Conservation (phyloP, 2,329 filamentous ascomycete species). For the Calonectria crousiana region DNA sequence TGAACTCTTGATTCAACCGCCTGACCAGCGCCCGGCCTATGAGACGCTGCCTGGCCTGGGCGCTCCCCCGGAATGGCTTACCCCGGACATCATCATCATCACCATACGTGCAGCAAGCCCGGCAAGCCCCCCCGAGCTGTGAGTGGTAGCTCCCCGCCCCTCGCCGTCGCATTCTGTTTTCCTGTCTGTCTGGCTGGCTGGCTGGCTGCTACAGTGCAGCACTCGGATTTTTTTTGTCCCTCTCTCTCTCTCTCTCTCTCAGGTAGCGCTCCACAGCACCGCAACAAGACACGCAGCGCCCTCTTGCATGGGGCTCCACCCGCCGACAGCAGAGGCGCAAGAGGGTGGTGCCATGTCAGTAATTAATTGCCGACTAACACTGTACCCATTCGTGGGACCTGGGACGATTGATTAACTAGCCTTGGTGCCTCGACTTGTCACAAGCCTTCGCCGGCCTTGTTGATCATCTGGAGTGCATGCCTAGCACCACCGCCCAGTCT, state of each 20-base stretch:
- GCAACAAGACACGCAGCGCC: not conserved
- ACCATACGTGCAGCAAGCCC: conserved; percentile 23
- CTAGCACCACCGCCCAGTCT: not conserved
- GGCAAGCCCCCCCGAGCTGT: not conserved
- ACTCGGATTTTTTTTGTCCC: not conserved
- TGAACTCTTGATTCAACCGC: conserved; percentile 45
- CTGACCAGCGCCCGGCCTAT: conserved; percentile 41
- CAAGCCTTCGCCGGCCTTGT: not conserved
- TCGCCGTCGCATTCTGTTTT: not conserved
- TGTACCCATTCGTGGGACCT: not conserved
- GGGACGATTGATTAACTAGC: not conserved
- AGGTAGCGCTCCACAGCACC: not conserved
- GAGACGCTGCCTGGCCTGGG: conserved; percentile 24
- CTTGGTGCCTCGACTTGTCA: not conserved
- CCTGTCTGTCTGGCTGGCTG: too few relatives aligned
- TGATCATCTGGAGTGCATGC: conserved; percentile 23
- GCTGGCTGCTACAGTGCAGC: not conserved
- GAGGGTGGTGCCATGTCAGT: not conserved
- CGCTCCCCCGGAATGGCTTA: conserved; percentile 37
- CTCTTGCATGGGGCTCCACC: not conserved
- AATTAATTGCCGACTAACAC: not conserved
- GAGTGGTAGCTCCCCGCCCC: not conserved
- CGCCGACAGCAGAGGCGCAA: not conserved
- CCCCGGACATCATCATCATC: conserved; percentile 33
- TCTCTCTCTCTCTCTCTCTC: not conserved